A percentile compares a stretch with the other conserved stretches of the same genome.
These are phyloP conservation scores for Akanthomyces uredinophilus DNA, from an alignment of 2,329 filamentous ascomycete species.

Conservation along the genomic window DNA sequence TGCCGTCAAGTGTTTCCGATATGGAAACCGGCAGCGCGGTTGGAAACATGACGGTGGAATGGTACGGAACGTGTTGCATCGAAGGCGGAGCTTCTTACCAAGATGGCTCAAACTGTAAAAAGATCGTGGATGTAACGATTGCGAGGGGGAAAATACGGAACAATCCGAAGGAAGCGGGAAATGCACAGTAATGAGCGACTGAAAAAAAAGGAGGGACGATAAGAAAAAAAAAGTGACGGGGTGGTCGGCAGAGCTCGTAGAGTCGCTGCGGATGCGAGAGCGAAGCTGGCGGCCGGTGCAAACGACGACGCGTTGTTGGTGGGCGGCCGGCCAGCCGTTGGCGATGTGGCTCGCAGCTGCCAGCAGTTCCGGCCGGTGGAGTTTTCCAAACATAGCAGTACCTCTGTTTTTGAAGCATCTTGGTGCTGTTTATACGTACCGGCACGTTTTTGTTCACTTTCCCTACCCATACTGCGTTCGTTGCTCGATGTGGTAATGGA, in stretches of 20 bases:
- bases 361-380: neutral
- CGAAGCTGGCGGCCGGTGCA: neutral
- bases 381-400: neutral
- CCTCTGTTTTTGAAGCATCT: neutral
- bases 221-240: neutral
- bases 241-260: neutral
- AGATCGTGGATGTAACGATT: neutral
- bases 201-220: neutral
- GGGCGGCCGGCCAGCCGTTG: neutral
- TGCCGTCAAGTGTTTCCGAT: neutral
- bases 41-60: neutral
- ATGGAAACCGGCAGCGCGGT: neutral
- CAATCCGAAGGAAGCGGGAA: neutral
- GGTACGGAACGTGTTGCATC: neutral
- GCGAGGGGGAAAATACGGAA: neutral
- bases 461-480: neutral
- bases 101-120: constrained; percentile 4
- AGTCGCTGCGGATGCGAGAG: neutral
- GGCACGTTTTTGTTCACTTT: neutral
- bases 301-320: neutral
- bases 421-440: neutral
- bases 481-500: neutral
- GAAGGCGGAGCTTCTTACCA: neutral
- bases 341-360: neutral
- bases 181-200: neutral